phyloP scores from a whole-genome alignment of 2,329 filamentous ascomycete genomes.

The Mollisiaceae sp. region DNA sequence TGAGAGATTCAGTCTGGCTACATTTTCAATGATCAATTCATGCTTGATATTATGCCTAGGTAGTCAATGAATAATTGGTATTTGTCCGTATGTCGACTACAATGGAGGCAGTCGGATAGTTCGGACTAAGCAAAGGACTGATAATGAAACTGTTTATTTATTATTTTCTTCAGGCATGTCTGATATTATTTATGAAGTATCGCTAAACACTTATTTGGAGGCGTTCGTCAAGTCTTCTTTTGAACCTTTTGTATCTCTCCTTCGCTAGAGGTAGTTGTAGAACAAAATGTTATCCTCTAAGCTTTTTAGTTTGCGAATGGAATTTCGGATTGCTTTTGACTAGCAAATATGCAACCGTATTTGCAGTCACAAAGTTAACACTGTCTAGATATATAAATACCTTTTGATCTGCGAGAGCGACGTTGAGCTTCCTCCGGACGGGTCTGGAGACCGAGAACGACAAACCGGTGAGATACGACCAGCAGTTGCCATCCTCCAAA shows the following conservation, averaged over 20 bases:
- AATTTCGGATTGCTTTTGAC: not conserved
- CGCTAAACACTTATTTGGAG: not conserved
- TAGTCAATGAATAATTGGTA: not conserved
- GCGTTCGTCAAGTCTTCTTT: not conserved
- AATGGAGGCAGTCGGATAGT: not conserved
- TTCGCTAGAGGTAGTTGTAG: not conserved
- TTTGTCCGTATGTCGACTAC: not conserved
- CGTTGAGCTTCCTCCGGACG: constrained; percentile 18
- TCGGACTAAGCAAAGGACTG: not conserved
- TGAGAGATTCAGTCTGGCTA: not conserved
- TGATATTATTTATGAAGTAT: not conserved
- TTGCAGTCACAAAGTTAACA: not conserved
- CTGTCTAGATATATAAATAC: constrained; percentile 26
- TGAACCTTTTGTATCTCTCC: not conserved
- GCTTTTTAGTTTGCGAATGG: not conserved
- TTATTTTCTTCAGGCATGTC: not conserved
- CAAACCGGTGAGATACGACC: constrained; percentile 22
- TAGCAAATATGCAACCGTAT: not conserved
- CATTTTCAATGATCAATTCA: too few relatives aligned
- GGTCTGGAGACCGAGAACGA: not conserved
- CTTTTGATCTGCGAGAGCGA: constrained; percentile 31
- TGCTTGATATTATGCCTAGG: not conserved
- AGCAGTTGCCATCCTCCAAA: constrained; percentile 39
- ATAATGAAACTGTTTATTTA: not conserved
- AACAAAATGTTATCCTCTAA: not conserved